These are phyloP conservation scores for Endothia cerciana DNA, from an alignment of 2,329 filamentous ascomycete genomes.

Conservation along the genomic window DNA sequence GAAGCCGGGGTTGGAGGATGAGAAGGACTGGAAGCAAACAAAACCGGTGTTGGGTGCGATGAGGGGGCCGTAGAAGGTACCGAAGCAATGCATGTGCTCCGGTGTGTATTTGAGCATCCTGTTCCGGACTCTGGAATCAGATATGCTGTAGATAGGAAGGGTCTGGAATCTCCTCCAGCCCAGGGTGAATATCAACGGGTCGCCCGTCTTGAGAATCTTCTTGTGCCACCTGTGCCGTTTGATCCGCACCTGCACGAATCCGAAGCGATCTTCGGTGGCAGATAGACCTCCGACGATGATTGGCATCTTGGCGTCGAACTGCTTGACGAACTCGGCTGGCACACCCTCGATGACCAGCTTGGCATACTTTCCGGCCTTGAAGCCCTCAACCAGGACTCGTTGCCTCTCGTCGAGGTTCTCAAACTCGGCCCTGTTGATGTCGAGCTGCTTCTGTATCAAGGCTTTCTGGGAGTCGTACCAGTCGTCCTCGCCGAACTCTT, in stretches of 20 bases:
- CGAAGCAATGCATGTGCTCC: conserved; percentile 99
- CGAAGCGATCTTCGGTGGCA: conserved; percentile 92
- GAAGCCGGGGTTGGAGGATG: conserved; percentile 84
- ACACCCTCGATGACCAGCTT: conserved; percentile 88
- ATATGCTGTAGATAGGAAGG: conserved; percentile 90
- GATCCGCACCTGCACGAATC: conserved; percentile 92
- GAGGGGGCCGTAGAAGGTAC: conserved; percentile 90
- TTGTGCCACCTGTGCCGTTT: conserved; percentile 99
- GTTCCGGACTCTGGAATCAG: conserved; percentile 89
- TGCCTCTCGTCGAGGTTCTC: conserved; percentile 84
- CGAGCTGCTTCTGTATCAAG: conserved; percentile 88
- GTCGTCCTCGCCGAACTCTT: conserved; percentile 94
- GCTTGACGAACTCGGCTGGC: conserved; percentile 83
- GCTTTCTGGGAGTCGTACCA: conserved; percentile 99
- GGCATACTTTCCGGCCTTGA: conserved; percentile 89
- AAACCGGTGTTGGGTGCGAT: conserved; percentile 96
- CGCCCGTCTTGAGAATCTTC: conserved; percentile 97
- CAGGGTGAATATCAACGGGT: conserved; percentile 94
- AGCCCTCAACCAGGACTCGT: conserved; percentile 83
- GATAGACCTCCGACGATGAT: conserved; percentile 90
- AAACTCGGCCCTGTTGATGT: conserved; percentile 96
- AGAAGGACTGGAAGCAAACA: conserved; percentile 89
- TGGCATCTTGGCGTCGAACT: conserved; percentile 81
- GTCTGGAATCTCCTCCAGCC: conserved; percentile 96
- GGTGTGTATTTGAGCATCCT: conserved; percentile 99